Evolutionary conservation across 495 filamentous ascomycete species (phyloP).

Genomic region (Neurospora sp.): DNA sequence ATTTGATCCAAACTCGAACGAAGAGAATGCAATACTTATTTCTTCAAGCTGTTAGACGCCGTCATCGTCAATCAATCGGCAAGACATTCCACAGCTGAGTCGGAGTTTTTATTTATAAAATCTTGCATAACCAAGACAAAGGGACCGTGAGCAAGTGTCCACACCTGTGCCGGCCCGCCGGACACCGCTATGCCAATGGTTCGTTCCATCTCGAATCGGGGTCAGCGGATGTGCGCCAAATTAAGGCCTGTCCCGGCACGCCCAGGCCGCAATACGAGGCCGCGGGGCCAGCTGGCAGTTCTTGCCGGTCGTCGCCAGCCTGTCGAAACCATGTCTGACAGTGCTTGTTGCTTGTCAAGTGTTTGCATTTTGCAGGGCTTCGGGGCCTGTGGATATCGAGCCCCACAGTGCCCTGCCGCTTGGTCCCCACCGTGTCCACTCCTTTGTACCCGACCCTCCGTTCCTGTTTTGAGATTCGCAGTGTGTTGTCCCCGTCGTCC

Average conservation of each 20-base stretch:
- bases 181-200: neutral
- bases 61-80: neutral
- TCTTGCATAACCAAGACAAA: neutral
- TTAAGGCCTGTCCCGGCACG: neutral
- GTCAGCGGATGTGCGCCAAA: neutral
- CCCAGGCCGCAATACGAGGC: neutral
- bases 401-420: neutral
- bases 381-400: neutral
- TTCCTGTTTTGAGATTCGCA: neutral
- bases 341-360: neutral
- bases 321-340: neutral
- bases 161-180: neutral
- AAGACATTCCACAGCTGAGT: neutral
- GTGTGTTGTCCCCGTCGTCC: neutral
- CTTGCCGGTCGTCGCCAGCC: neutral
- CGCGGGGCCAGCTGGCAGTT: neutral
- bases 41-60: neutral
- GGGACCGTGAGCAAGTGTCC: neutral
- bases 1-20: neutral
- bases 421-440: neutral
- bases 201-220: neutral
- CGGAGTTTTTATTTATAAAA: neutral
- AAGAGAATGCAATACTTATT: neutral
- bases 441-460: neutral
- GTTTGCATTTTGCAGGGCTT: neutral